These are phyloP conservation scores for Lodderomyces pseudojiufengensis DNA, from an alignment of 1,139 yeast species.

Conservation along the genomic window DNA sequence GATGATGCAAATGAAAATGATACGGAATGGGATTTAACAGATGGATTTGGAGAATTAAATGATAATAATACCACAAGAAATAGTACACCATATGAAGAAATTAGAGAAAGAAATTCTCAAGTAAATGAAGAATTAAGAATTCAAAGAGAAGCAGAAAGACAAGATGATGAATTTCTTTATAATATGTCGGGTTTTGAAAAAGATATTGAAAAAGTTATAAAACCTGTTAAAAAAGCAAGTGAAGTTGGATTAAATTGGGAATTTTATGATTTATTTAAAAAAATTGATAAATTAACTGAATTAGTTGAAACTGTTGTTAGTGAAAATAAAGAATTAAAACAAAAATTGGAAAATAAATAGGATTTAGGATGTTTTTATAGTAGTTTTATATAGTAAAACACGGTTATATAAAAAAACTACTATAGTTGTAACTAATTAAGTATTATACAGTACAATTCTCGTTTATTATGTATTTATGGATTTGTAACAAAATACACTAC, in stretches of 20 bases:
- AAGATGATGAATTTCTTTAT: slow-evolving; percentile 66
- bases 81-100: slow-evolving; percentile 27
- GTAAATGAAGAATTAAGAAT: slow-evolving; percentile 37
- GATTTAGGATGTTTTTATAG: background rate
- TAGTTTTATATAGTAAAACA: background rate
- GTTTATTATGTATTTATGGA: too few relatives aligned
- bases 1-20: slow-evolving; percentile 83
- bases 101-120: slow-evolving; percentile 36
- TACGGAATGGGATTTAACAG: slow-evolving; percentile 79
- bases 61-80: background rate
- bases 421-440: background rate
- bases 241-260: slow-evolving; percentile 65
- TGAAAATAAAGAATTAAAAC: slow-evolving; percentile 39
- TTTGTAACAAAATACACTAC: too few relatives aligned
- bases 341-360: slow-evolving; percentile 11
- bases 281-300: slow-evolving; percentile 42
- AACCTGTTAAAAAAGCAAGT: slow-evolving; percentile 57
- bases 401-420: background rate
- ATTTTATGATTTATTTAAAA: slow-evolving; percentile 49
- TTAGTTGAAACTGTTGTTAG: slow-evolving; percentile 40
- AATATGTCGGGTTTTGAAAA: slow-evolving; percentile 46
- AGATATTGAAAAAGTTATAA: slow-evolving; percentile 46
- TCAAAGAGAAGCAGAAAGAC: slow-evolving; percentile 63
- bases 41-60: slow-evolving; percentile 52
- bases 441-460: too few relatives aligned